Evolutionary conservation across 177 flowering plant genomes (phyloP).

Genomic region (Vitis hybrid): DNA sequence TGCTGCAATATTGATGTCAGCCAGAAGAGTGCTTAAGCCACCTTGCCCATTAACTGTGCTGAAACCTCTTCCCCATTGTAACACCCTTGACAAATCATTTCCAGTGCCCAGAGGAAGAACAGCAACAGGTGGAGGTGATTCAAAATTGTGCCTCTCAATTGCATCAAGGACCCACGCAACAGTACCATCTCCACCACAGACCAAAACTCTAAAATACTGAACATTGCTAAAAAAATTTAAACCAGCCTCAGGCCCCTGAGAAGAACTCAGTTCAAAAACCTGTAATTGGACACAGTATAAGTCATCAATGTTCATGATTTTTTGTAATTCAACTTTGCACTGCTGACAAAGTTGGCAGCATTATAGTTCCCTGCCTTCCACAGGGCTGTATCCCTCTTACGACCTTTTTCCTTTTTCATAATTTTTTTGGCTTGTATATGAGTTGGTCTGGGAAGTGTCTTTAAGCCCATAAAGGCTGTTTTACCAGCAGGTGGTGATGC

Average conservation of each 20-base stretch:
- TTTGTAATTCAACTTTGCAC: no score
- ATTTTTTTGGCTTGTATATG: no score
- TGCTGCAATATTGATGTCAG: slow-evolving; percentile 63
- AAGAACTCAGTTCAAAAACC: slow-evolving; percentile 67
- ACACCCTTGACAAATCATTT: slow-evolving; percentile 78
- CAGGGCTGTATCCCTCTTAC: no score
- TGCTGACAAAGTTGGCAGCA: no score
- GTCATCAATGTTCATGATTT: background rate
- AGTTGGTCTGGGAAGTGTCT: no score
- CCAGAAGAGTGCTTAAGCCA: slow-evolving; percentile 54
- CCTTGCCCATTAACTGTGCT: slow-evolving; percentile 61
- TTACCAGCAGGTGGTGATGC: no score
- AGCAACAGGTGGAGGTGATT: slow-evolving; percentile 85
- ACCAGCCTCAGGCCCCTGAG: slow-evolving; percentile 70
- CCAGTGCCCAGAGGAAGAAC: slow-evolving; percentile 84
- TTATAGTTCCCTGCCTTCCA: no score
- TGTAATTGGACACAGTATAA: slow-evolving; percentile 20
- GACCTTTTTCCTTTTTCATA: no score
- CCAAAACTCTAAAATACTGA: slow-evolving; percentile 66
- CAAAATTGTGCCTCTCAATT: slow-evolving; percentile 66
- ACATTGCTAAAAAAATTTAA: slow-evolving; percentile 54
- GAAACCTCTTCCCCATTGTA: slow-evolving; percentile 82
- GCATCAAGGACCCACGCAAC: slow-evolving; percentile 88
- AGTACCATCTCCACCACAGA: slow-evolving; percentile 91
- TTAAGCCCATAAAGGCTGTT: no score